Evolutionary conservation across 2,329 filamentous ascomycete genomes (phyloP).

Genomic region (Byssoonygena ceratinophila): DNA sequence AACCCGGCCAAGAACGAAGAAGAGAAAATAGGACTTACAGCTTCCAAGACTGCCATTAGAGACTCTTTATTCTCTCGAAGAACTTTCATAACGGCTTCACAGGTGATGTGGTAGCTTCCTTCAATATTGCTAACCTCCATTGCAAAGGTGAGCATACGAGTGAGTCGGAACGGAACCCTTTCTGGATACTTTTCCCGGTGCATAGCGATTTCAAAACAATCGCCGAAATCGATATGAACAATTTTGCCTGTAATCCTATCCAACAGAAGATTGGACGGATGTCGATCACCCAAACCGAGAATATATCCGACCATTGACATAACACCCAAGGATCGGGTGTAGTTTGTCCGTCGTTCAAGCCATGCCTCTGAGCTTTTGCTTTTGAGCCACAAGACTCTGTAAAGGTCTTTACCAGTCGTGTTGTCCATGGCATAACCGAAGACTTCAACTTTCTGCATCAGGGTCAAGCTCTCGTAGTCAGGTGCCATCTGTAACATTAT

Average conservation of each 20-base stretch:
- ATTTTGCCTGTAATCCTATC: slow-evolving; percentile 94
- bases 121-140: slow-evolving; percentile 99
- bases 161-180: slow-evolving; percentile 91
- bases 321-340: slow-evolving; percentile 89
- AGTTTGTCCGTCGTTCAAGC: slow-evolving; percentile 96
- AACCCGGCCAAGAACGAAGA: slow-evolving; percentile 4
- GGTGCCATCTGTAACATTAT: slow-evolving; percentile 99
- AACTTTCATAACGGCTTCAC: slow-evolving; percentile 96
- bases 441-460: slow-evolving; percentile 99
- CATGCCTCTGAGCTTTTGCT: slow-evolving; percentile 96
- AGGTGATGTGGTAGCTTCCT: slow-evolving; percentile 94
- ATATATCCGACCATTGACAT: slow-evolving; percentile 99
- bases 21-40: slow-evolving; percentile 51
- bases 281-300: slow-evolving; percentile 85
- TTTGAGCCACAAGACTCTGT: slow-evolving; percentile 96
- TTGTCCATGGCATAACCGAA: slow-evolving; percentile 99
- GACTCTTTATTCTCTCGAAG: slow-evolving; percentile 95
- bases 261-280: slow-evolving; percentile 96
- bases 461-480: slow-evolving; percentile 93
- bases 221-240: slow-evolving; percentile 97
- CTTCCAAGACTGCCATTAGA: slow-evolving; percentile 94
- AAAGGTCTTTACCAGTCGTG: slow-evolving; percentile 95
- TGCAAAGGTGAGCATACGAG: slow-evolving; percentile 96
- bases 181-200: slow-evolving; percentile 99
- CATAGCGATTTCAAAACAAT: slow-evolving; percentile 99